These are phyloP conservation scores for Pseudogymnoascus sp. DNA, from an alignment of 2,329 filamentous ascomycete species.

Conservation along the genomic window DNA sequence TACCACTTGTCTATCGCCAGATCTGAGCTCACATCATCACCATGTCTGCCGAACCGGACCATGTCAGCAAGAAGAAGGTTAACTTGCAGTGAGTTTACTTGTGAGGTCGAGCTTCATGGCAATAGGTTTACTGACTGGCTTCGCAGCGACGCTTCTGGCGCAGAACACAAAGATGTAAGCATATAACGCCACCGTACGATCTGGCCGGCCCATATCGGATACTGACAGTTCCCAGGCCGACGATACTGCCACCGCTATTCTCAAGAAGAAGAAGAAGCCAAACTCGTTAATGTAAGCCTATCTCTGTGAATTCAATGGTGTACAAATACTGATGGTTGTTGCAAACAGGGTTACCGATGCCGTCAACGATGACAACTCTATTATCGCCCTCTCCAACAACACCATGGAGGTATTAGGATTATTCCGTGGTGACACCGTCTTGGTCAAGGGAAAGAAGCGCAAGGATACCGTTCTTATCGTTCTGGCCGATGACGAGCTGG, in stretches of 20 bases:
- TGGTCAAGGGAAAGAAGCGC: constrained; percentile 99
- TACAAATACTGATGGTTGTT: constrained; percentile 22
- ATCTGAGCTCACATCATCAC: constrained; percentile 33
- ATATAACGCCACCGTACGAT: constrained; percentile 25
- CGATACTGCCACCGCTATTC: constrained; percentile 88
- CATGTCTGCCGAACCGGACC: constrained; percentile 64
- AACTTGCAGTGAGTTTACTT: constrained; percentile 63
- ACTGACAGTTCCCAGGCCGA: constrained; percentile 58
- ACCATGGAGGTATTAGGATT: constrained; percentile 98
- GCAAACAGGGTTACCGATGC: constrained; percentile 87
- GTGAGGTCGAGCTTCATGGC: not conserved
- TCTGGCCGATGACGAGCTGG: constrained; percentile 92
- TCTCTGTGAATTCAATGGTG: constrained; percentile 17
- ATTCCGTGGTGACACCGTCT: constrained; percentile 96
- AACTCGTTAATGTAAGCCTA: constrained; percentile 86
- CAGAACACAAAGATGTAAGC: constrained; percentile 75
- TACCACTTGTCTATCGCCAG: constrained; percentile 13
- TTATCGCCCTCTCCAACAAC: constrained; percentile 95
- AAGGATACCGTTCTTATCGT: constrained; percentile 99
- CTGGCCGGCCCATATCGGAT: constrained; percentile 21
- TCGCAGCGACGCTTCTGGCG: constrained; percentile 77
- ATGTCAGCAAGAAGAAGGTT: constrained; percentile 69
- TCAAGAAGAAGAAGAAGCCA: constrained; percentile 99
- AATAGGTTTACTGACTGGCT: constrained; percentile 33
- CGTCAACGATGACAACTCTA: constrained; percentile 98